Percentiles rank a stretch among this genome's conserved stretches.
phyloP scores from a whole-genome alignment of 1,284 basidiomycete genomes.

The Puccinia horiana region DNA sequence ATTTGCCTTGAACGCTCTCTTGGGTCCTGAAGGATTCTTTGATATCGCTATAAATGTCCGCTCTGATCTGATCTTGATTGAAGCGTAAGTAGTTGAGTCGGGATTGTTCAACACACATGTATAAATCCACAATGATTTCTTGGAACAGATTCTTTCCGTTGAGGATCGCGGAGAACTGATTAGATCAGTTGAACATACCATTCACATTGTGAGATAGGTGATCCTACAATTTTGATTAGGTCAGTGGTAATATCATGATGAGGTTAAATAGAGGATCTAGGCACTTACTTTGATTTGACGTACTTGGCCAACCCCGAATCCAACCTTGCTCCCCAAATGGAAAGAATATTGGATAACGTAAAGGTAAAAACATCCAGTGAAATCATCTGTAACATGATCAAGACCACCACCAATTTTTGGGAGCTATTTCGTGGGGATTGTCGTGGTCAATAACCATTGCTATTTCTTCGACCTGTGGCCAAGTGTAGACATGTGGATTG shows the following conservation, averaged over 20 bases:
- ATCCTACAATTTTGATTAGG: no score
- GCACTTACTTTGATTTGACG: no score
- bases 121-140: no score
- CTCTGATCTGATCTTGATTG: neutral
- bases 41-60: neutral
- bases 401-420: neutral
- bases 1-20: constrained; percentile 57
- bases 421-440: neutral
- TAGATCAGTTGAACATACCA: no score
- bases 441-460: neutral
- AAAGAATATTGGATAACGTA: constrained; percentile 6
- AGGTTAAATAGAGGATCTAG: no score
- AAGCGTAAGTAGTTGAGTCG: neutral
- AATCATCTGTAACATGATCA: neutral
- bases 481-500: neutral
- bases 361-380: neutral
- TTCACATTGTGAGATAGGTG: no score
- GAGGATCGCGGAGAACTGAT: no score
- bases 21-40: neutral
- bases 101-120: no score
- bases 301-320: no score
- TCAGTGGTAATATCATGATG: no score
- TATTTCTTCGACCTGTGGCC: neutral
- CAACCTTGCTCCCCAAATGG: neutral
- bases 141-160: no score